phyloP scores from a whole-genome alignment of 2,329 filamentous ascomycete genomes.

The Scleromitrula shiraiana region DNA sequence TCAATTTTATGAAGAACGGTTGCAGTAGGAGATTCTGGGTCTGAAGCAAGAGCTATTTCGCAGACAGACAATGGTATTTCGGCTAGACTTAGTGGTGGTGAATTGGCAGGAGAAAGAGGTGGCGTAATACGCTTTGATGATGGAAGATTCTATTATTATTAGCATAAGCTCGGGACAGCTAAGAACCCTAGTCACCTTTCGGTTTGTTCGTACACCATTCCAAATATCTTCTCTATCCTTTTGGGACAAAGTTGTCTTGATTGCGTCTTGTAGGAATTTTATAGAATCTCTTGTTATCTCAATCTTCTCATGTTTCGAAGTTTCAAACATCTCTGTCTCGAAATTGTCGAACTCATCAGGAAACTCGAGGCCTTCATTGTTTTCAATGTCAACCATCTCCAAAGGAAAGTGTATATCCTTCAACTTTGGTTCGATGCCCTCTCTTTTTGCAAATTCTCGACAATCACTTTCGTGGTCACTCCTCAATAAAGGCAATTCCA shows the following conservation, averaged over 20 bases:
- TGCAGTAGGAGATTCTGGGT: conserved; percentile 19
- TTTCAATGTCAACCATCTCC: conserved; percentile 24
- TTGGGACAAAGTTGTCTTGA: conserved; percentile 17
- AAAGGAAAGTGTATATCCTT: conserved; percentile 25
- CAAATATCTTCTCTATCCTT: conserved; percentile 21
- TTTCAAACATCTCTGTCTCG: conserved; percentile 7
- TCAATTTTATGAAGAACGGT: conserved; percentile 23
- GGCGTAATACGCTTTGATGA: conserved; percentile 25
- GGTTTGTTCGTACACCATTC: conserved; percentile 16
- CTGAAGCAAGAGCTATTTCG: conserved; percentile 20
- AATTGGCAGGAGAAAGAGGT: conserved; percentile 22
- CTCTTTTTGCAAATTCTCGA: conserved; percentile 19
- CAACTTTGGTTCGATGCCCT: conserved; percentile 23
- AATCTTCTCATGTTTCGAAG: conserved; percentile 22
- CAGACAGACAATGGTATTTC: conserved; percentile 21
- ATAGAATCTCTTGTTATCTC: conserved; percentile 22
- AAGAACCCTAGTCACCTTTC: conserved; percentile 12
- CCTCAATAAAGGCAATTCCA: conserved; percentile 26
- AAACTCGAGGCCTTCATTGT: conserved; percentile 22
- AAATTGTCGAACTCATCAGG: conserved; percentile 15
- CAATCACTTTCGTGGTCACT: conserved; percentile 25
- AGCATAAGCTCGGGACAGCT: neutral
- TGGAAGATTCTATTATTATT: conserved; percentile 13
- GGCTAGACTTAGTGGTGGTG: conserved; percentile 12
- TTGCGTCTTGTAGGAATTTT: conserved; percentile 14